Conservation (phyloP, 192 early-diverging fungal species). For the Coemansia sp. region DNA sequence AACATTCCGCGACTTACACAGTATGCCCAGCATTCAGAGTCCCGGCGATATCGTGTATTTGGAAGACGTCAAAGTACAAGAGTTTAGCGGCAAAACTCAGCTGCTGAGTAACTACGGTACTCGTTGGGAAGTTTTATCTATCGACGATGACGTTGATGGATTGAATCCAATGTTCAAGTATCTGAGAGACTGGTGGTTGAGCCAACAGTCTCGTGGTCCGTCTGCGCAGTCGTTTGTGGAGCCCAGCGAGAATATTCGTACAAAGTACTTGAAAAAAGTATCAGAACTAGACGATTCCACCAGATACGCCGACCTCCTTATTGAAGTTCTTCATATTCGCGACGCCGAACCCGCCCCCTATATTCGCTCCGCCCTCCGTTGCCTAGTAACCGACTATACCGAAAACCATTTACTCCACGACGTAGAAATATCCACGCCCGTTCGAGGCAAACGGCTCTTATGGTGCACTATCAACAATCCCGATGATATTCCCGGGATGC, state of each 20-base stretch:
- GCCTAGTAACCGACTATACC: conserved; percentile 28
- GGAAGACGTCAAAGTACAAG: conserved; percentile 8
- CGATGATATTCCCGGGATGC: conserved; percentile 20
- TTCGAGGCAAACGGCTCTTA: not conserved
- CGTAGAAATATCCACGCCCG: not conserved
- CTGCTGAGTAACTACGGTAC: conserved; percentile 9
- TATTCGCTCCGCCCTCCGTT: conserved; percentile 6
- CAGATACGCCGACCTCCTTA: conserved; percentile 17
- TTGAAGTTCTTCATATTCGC: conserved; percentile 17
- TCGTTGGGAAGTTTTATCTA: conserved; percentile 16
- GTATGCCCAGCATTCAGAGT: conserved; percentile 17
- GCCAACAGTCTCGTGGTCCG: no score
- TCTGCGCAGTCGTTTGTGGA: no score
- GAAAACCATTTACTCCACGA: conserved; percentile 11
- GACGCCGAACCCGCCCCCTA: not conserved
- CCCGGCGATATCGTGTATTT: conserved; percentile 32
- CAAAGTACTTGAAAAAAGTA: conserved; percentile 6
- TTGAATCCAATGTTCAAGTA: conserved; percentile 15
- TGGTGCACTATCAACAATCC: conserved; percentile 20
- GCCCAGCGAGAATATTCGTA: no score
- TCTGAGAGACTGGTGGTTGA: conserved; percentile 23
- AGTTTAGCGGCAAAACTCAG: not conserved
- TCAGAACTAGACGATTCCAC: not conserved
- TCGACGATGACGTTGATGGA: not conserved
- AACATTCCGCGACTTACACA: conserved; percentile 6